Percentiles rank a stretch among this genome's conserved stretches.
These are phyloP conservation scores for Cladophialophora immunda DNA, from an alignment of 2,329 filamentous ascomycete genomes.

Conservation along the genomic window DNA sequence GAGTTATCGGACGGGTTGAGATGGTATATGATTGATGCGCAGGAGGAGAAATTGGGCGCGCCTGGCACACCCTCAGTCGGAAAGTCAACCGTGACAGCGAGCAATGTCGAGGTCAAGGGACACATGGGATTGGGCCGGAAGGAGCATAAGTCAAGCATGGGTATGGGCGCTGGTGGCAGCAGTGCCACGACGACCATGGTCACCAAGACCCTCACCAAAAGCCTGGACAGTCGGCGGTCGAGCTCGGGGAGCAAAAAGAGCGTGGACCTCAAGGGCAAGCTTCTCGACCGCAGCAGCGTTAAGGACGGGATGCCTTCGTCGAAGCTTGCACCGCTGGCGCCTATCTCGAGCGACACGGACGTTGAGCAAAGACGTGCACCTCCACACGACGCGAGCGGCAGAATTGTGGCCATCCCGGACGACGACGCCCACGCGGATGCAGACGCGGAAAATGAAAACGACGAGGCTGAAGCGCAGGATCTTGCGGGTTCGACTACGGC, in stretches of 20 bases:
- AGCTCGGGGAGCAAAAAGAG: conserved; percentile 86
- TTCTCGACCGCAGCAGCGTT: conserved; percentile 24
- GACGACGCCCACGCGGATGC: conserved; percentile 21
- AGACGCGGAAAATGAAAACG: conserved; percentile 28
- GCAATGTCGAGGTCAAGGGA: conserved; percentile 85
- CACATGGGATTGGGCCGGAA: conserved; percentile 48
- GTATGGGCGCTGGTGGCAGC: conserved; percentile 39
- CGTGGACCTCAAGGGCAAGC: conserved; percentile 37
- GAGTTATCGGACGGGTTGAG: conserved; percentile 92
- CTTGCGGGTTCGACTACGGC: conserved; percentile 11
- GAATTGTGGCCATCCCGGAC: not conserved
- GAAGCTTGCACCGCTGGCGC: conserved; percentile 33
- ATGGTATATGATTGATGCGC: conserved; percentile 95
- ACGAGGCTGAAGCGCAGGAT: conserved; percentile 14
- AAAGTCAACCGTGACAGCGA: conserved; percentile 89
- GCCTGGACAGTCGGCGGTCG: conserved; percentile 87
- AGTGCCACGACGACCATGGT: conserved; percentile 62
- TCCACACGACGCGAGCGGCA: conserved; percentile 8
- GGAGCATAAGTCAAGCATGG: conserved; percentile 33
- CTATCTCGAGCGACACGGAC: conserved; percentile 45
- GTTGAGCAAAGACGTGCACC: conserved; percentile 38
- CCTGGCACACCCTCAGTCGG: conserved; percentile 91
- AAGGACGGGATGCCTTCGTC: conserved; percentile 25
- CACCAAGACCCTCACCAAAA: conserved; percentile 82
- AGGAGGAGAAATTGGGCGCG: conserved; percentile 89